Evolutionary conservation across 495 filamentous ascomycete species (phyloP).

Genomic region (Hypomontagnella monticulosa): DNA sequence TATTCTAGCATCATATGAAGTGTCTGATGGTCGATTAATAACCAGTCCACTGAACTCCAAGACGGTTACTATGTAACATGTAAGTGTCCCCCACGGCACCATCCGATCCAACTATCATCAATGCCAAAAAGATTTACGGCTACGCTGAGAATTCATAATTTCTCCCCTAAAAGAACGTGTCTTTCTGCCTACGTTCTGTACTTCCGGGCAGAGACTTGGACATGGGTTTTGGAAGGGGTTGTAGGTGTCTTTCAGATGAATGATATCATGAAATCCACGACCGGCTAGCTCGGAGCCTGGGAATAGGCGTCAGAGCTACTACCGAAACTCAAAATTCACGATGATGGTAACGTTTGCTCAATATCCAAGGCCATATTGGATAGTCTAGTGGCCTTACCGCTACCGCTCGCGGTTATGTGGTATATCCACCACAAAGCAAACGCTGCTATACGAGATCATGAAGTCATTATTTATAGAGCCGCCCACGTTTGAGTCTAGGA

Average conservation of each 20-base stretch:
- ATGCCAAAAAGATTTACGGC: too few species aligned
- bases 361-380: neutral
- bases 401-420: neutral
- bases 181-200: too few species aligned
- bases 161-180: too few species aligned
- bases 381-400: neutral
- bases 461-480: constrained; percentile 24
- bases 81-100: too few species aligned
- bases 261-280: constrained; percentile 22
- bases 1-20: too few species aligned
- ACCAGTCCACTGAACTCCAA: too few species aligned
- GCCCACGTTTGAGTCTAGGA: neutral
- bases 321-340: constrained; percentile 17
- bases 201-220: neutral
- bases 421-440: neutral
- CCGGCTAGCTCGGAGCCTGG: constrained; percentile 8
- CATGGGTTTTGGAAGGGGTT: neutral
- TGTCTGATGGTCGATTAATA: too few species aligned
- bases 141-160: too few species aligned
- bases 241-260: constrained; percentile 1
- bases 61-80: too few species aligned
- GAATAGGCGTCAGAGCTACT: neutral
- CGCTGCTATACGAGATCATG: constrained; percentile 18
- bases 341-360: constrained; percentile 7
- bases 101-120: too few species aligned